phyloP scores from a whole-genome alignment of 129 eudicot species.

The Tanacetum coccineum region DNA sequence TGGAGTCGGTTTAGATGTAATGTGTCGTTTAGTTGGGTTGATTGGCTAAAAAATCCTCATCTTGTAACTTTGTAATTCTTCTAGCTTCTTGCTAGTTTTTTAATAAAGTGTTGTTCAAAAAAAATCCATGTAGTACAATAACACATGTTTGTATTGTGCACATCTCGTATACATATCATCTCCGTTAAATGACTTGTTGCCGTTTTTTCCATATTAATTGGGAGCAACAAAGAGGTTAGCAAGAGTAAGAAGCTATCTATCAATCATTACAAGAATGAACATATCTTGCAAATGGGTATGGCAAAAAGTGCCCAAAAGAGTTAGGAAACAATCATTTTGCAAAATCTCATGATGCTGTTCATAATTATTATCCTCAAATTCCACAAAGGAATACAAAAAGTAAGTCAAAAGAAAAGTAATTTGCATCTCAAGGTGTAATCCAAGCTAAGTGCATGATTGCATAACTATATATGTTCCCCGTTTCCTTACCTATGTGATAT shows the following conservation, averaged over 20 bases:
- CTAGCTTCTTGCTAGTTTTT: too few species aligned
- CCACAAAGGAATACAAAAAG: slow-evolving; percentile 11
- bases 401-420: slow-evolving; percentile 14
- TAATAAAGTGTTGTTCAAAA: too few species aligned
- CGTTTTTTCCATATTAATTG: too few species aligned
- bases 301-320: slow-evolving; percentile 34
- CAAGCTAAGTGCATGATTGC: slow-evolving; percentile 24
- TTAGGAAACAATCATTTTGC: slow-evolving; percentile 30
- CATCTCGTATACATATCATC: too few species aligned
- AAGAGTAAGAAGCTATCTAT: slow-evolving; percentile 17
- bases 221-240: neutral
- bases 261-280: slow-evolving; percentile 28
- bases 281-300: slow-evolving; percentile 25
- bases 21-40: too few species aligned
- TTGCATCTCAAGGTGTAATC: slow-evolving; percentile 31
- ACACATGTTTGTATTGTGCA: too few species aligned
- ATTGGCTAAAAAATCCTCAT: too few species aligned
- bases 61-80: too few species aligned
- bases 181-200: too few species aligned
- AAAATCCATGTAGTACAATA: too few species aligned
- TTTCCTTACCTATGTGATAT: neutral
- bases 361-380: slow-evolving; percentile 21
- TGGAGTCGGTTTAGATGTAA: too few species aligned
- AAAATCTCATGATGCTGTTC: slow-evolving; percentile 33
- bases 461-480: slow-evolving; percentile 17